A percentile compares a stretch with the other conserved stretches of the same genome.
Conservation (phyloP, 495 filamentous ascomycete genomes). For the Trypethelium eluteriae region DNA sequence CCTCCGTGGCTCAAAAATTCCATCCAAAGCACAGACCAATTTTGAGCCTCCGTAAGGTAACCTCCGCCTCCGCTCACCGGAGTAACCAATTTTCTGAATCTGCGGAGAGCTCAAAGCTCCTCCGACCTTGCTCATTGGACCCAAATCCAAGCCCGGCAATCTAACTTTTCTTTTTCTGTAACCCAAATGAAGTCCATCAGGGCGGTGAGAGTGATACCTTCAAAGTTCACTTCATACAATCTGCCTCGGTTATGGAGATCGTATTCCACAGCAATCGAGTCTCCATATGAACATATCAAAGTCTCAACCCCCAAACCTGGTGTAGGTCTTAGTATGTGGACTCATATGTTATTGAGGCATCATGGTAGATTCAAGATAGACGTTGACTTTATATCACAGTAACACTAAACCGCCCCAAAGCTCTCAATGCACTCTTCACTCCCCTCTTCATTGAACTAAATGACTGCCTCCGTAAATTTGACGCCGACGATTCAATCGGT, state of each 20-base stretch:
- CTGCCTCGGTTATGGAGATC: slow-evolving; percentile 39
- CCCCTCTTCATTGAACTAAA: slow-evolving; percentile 89
- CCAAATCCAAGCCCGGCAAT: not conserved
- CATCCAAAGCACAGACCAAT: not conserved
- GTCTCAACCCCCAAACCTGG: slow-evolving; percentile 76
- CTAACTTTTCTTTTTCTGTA: not conserved
- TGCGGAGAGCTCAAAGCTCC: not conserved
- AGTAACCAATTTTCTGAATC: too few relatives aligned
- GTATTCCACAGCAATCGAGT: slow-evolving; percentile 49
- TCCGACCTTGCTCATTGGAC: not conserved
- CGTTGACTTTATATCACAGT: slow-evolving; percentile 46
- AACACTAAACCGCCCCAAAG: slow-evolving; percentile 90
- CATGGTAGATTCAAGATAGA: not conserved
- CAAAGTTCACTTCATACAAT: slow-evolving; percentile 42
- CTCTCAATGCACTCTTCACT: slow-evolving; percentile 82
- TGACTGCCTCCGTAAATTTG: slow-evolving; percentile 63
- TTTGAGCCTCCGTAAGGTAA: too few relatives aligned
- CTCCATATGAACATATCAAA: slow-evolving; percentile 69
- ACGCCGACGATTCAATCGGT: slow-evolving; percentile 58
- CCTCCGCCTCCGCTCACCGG: too few relatives aligned
- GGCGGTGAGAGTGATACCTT: slow-evolving; percentile 49
- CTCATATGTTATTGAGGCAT: not conserved
- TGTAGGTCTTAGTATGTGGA: slow-evolving; percentile 70
- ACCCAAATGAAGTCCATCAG: not conserved
- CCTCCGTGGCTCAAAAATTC: not conserved